A percentile compares a stretch with the other conserved stretches of the same genome.
Evolutionary conservation across 2,329 filamentous ascomycete species (phyloP).

Genomic region (Botrytis byssoidea): DNA sequence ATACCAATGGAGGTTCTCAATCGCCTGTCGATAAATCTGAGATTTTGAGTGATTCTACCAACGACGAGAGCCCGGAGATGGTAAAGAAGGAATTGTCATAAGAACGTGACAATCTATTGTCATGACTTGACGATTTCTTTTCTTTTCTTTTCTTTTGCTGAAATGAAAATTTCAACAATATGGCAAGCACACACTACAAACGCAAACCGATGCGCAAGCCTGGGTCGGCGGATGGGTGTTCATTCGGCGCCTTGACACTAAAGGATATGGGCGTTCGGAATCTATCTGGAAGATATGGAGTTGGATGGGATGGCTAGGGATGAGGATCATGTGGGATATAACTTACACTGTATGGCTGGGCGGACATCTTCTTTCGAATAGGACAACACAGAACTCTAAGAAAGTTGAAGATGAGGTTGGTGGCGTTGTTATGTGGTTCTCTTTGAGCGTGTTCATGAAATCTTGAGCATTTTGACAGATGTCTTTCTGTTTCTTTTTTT

Average conservation of each 20-base stretch:
- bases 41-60: conserved; percentile 37
- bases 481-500: not conserved
- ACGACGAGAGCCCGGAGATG: conserved; percentile 32
- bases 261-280: conserved; percentile 16
- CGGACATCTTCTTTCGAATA: conserved; percentile 1
- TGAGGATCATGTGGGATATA: not conserved
- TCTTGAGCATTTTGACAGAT: not conserved
- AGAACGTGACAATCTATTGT: not conserved
- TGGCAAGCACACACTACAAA: conserved; percentile 4
- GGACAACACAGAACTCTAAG: conserved; percentile 6
- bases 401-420: conserved; percentile 42
- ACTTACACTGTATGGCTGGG: conserved; percentile 7
- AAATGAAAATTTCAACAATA: not conserved
- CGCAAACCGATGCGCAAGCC: not conserved
- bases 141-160: not conserved
- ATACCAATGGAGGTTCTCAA: conserved; percentile 31
- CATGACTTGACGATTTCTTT: not conserved
- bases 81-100: conserved; percentile 33
- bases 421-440: conserved; percentile 11
- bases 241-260: conserved; percentile 4
- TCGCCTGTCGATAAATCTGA: conserved; percentile 37
- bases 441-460: not conserved
- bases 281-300: not conserved
- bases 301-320: not conserved
- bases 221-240: not conserved